Percentiles rank a stretch among this genome's conserved stretches.
Evolutionary conservation across 2,329 filamentous ascomycete species (phyloP).

Genomic region (Endocalyx cinctus): DNA sequence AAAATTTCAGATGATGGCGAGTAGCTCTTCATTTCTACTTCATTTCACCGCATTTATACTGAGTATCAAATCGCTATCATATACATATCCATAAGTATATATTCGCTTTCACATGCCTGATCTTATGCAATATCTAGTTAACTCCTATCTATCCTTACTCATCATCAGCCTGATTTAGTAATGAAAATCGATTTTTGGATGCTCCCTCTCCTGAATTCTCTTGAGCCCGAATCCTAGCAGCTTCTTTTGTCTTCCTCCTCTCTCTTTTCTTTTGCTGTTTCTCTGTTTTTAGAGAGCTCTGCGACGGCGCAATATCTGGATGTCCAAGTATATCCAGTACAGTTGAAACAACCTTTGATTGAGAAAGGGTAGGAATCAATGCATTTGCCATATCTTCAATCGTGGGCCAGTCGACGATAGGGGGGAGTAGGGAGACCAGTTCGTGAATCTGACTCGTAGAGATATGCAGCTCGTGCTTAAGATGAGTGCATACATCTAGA

Average conservation of each 20-base stretch:
- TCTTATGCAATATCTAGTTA: too few species aligned
- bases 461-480: conserved; percentile 8
- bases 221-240: neutral
- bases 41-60: too few species aligned
- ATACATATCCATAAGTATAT: neutral
- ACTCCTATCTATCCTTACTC: too few species aligned
- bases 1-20: too few species aligned
- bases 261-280: conserved; percentile 10
- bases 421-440: conserved; percentile 14
- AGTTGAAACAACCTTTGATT: conserved; percentile 7
- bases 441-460: conserved; percentile 12
- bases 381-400: conserved; percentile 13
- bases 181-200: neutral
- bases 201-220: conserved; percentile 3
- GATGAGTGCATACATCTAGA: conserved; percentile 22
- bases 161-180: too few species aligned
- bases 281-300: conserved; percentile 1
- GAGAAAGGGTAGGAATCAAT: conserved; percentile 10
- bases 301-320: conserved; percentile 3
- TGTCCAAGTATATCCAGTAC: conserved; percentile 16
- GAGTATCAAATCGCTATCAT: neutral
- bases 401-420: conserved; percentile 22
- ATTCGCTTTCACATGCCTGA: too few species aligned
- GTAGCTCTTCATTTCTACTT: too few species aligned
- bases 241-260: conserved; percentile 5